A percentile compares a stretch with the other conserved stretches of the same genome.
Conservation (phyloP, 2,329 filamentous ascomycete species). For the Monosporascus sp. region DNA sequence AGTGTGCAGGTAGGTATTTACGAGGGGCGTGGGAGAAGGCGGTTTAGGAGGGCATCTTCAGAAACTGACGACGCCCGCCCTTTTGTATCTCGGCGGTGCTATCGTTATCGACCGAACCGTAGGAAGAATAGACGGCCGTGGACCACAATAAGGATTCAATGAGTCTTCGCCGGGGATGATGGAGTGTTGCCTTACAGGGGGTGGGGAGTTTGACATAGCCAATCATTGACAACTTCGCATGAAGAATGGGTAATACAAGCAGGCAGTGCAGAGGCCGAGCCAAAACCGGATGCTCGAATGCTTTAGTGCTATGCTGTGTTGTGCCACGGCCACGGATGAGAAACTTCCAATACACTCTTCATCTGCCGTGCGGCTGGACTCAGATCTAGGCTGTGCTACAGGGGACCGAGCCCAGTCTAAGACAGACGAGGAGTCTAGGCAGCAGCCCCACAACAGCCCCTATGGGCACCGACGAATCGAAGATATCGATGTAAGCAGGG, state of each 20-base stretch:
- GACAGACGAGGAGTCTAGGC: no score
- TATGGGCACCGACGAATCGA: no score
- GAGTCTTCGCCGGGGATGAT: not conserved
- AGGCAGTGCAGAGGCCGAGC: no score
- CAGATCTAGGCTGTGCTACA: no score
- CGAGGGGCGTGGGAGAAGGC: not conserved
- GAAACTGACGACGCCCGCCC: not conserved
- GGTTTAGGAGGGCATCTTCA: not conserved
- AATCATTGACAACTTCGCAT: not conserved
- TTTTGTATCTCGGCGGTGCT: not conserved
- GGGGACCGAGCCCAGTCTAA: no score
- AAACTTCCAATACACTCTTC: no score
- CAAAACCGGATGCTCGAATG: no score
- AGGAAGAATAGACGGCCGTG: not conserved
- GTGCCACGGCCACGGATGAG: no score
- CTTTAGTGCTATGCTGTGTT: no score
- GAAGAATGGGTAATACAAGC: not conserved
- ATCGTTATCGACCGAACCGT: not conserved
- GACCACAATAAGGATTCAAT: not conserved
- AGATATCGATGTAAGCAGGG: no score
- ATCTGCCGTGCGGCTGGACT: no score
- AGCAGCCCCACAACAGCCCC: no score
- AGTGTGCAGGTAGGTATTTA: not conserved
- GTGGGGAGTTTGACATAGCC: not conserved
- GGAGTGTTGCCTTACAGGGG: not conserved